phyloP scores from a whole-genome alignment of 768 basidiomycete genomes.

The Suillus placidus region DNA sequence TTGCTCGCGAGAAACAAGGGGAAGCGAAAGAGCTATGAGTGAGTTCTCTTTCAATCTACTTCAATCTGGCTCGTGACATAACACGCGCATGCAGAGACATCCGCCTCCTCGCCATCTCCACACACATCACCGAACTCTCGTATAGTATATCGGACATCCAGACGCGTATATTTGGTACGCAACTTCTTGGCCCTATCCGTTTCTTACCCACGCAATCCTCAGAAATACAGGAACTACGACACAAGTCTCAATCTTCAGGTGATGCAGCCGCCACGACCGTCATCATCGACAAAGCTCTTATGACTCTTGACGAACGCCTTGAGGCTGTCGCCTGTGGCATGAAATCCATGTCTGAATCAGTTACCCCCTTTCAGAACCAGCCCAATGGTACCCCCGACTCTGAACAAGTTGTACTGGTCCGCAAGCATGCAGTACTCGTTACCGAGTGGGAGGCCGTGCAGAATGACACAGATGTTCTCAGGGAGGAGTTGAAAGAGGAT shows the following conservation, averaged over 20 bases:
- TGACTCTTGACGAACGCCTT: constrained; percentile 76
- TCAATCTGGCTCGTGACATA: constrained; percentile 23
- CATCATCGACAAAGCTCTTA: constrained; percentile 81
- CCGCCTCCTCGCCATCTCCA: constrained; percentile 74
- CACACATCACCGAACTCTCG: constrained; percentile 85
- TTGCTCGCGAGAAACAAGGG: constrained; percentile 46
- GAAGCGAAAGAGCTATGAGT: constrained; percentile 70
- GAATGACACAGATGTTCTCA: constrained; percentile 76
- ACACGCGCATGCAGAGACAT: constrained; percentile 57
- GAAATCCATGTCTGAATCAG: constrained; percentile 63
- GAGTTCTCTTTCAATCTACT: constrained; percentile 37
- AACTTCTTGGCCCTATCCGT: neutral
- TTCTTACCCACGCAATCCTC: constrained; percentile 6
- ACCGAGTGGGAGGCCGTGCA: constrained; percentile 83
- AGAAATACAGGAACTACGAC: constrained; percentile 94
- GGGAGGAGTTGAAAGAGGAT: constrained; percentile 95
- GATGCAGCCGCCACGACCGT: constrained; percentile 62
- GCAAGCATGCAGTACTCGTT: constrained; percentile 74
- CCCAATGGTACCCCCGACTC: constrained; percentile 50
- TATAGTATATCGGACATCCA: constrained; percentile 89
- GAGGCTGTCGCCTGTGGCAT: constrained; percentile 74
- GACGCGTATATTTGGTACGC: constrained; percentile 84
- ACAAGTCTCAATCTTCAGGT: constrained; percentile 72
- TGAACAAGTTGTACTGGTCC: constrained; percentile 48
- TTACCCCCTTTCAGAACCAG: constrained; percentile 59